Evolutionary conservation across 495 filamentous ascomycete species (phyloP).

Genomic region (Filosporella fistucella): DNA sequence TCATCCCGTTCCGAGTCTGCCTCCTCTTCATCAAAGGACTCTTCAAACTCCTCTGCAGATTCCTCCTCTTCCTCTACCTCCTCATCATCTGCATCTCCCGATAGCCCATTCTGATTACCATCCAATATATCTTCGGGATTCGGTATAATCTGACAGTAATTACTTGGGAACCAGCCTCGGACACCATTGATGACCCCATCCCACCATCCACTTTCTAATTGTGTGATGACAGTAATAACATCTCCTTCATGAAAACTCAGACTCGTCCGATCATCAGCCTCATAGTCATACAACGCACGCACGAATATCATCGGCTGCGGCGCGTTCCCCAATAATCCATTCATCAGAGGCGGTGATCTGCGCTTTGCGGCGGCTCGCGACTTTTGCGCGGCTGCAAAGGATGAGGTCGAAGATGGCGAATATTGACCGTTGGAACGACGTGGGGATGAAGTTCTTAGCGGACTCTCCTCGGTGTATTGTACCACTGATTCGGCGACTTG

Average conservation of each 20-base stretch:
- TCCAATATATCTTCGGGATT: constrained; percentile 58
- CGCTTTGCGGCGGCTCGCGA: constrained; percentile 15
- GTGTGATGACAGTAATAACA: constrained; percentile 95
- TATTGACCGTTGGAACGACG: constrained; percentile 4
- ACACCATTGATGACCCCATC: constrained; percentile 92
- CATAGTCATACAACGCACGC: constrained; percentile 94
- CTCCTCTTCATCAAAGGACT: constrained; percentile 64
- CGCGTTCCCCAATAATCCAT: constrained; percentile 64
- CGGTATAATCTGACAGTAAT: constrained; percentile 86
- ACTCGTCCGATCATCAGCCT: constrained; percentile 93
- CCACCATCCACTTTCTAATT: constrained; percentile 98
- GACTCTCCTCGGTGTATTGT: constrained; percentile 18
- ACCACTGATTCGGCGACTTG: constrained; percentile 13
- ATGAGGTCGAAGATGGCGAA: constrained; percentile 8
- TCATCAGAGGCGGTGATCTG: constrained; percentile 46
- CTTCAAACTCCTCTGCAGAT: constrained; percentile 67
- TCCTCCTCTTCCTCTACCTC: constrained; percentile 49
- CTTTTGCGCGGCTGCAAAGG: constrained; percentile 7
- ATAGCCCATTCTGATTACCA: constrained; percentile 36
- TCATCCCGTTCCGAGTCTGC: constrained; percentile 60
- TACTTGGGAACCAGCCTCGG: constrained; percentile 98
- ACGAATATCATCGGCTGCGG: constrained; percentile 83
- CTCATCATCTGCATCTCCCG: constrained; percentile 7
- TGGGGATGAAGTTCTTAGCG: constrained; percentile 11
- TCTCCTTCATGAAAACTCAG: constrained; percentile 94